Evolutionary conservation across 2,329 filamentous ascomycete genomes (phyloP).

Genomic region (Stenocarpella maydis): DNA sequence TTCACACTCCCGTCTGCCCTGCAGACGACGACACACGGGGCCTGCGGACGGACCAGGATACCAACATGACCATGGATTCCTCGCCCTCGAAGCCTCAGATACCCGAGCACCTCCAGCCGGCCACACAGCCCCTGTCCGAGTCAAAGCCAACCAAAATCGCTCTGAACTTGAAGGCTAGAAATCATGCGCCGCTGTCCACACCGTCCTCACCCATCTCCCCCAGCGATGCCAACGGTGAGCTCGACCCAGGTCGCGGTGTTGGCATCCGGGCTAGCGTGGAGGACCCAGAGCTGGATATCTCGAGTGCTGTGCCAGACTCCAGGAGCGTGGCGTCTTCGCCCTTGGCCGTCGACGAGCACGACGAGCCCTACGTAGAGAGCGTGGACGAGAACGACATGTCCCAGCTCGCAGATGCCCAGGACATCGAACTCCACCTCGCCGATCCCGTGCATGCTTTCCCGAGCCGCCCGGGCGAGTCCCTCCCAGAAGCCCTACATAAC

Average conservation of each 20-base stretch:
- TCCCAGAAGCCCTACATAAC: constrained; percentile 41
- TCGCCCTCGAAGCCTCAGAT: constrained; percentile 53
- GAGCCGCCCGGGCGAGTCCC: constrained; percentile 46
- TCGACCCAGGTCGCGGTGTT: constrained; percentile 40
- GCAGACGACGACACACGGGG: background rate
- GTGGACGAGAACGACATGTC: constrained; percentile 48
- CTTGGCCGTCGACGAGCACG: constrained; percentile 42
- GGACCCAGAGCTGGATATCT: constrained; percentile 51
- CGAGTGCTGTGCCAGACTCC: constrained; percentile 35
- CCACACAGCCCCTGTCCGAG: constrained; percentile 47
- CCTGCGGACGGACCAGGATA: constrained; percentile 39
- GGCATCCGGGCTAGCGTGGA: constrained; percentile 56
- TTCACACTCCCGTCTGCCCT: constrained; percentile 8
- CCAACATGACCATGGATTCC: constrained; percentile 53
- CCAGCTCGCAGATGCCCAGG: constrained; percentile 27
- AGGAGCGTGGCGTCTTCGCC: constrained; percentile 19
- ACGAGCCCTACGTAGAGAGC: constrained; percentile 55
- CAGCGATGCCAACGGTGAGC: constrained; percentile 35
- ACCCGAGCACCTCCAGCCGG: constrained; percentile 47
- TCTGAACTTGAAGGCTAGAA: constrained; percentile 63
- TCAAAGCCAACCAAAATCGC: constrained; percentile 66
- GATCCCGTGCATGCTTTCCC: constrained; percentile 60
- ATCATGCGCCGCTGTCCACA: constrained; percentile 49
- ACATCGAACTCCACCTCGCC: constrained; percentile 40
- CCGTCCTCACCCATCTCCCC: constrained; percentile 56